phyloP scores from a whole-genome alignment of 2,329 filamentous ascomycete species.

The Trichoderma koningiopsis region DNA sequence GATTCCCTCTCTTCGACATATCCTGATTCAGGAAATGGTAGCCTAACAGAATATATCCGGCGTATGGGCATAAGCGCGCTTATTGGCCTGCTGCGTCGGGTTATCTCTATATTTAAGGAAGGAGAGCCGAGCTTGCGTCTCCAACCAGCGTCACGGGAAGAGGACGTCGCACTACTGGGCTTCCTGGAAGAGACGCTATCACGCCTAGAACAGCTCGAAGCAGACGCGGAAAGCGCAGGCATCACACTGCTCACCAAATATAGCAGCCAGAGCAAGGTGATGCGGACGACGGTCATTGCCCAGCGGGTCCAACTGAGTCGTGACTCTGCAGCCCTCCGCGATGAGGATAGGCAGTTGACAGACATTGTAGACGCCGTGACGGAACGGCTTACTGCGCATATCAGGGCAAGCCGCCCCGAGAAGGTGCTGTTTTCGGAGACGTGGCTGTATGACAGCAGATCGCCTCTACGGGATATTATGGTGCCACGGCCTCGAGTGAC shows the following conservation, averaged over 20 bases:
- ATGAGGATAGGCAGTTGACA: slow-evolving; percentile 72
- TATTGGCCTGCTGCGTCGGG: slow-evolving; percentile 32
- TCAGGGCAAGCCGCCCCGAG: slow-evolving; percentile 35
- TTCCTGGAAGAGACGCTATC: slow-evolving; percentile 47
- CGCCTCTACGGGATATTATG: slow-evolving; percentile 73
- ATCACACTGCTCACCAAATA: slow-evolving; percentile 71
- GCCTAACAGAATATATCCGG: slow-evolving; percentile 60
- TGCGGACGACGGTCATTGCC: slow-evolving; percentile 77
- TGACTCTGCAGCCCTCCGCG: slow-evolving; percentile 69
- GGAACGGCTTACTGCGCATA: slow-evolving; percentile 33
- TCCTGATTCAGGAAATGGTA: slow-evolving; percentile 53
- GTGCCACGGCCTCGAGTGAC: slow-evolving; percentile 70
- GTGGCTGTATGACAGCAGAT: slow-evolving; percentile 73
- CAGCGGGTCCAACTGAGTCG: slow-evolving; percentile 80
- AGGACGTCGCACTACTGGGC: slow-evolving; percentile 37
- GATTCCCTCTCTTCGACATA: slow-evolving; percentile 59
- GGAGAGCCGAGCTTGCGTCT: slow-evolving; percentile 45
- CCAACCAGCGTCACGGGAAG: slow-evolving; percentile 36
- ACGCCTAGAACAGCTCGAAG: slow-evolving; percentile 51
- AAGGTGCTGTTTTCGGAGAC: slow-evolving; percentile 67
- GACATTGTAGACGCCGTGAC: slow-evolving; percentile 58
- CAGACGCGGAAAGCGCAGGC: slow-evolving; percentile 47
- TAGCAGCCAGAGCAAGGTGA: slow-evolving; percentile 67
- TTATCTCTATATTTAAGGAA: slow-evolving; percentile 36
- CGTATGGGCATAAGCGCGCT: slow-evolving; percentile 50